Conservation (phyloP, 805 yeast species). For the Wickerhamiella brachini region DNA sequence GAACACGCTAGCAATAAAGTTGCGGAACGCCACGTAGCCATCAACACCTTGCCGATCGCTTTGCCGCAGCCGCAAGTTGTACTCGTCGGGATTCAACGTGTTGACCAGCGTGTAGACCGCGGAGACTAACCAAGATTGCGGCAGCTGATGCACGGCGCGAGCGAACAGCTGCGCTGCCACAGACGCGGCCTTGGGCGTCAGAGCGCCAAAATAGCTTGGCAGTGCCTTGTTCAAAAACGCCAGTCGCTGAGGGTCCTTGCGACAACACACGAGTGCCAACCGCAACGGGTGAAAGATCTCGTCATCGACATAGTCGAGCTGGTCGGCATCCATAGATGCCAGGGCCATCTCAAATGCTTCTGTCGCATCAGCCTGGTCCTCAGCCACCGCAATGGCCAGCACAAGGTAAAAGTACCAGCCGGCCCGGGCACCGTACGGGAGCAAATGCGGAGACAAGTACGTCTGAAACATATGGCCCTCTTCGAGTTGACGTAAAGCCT, state of each 20-base stretch:
- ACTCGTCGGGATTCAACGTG: slow-evolving; percentile 41
- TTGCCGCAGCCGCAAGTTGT: slow-evolving; percentile 21
- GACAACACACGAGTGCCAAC: slow-evolving; percentile 42
- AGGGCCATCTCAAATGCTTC: not conserved
- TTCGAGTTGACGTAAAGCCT: not conserved
- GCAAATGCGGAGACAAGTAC: not conserved
- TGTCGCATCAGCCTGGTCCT: not conserved
- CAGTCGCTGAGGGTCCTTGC: slow-evolving; percentile 20
- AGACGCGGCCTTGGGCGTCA: slow-evolving; percentile 34
- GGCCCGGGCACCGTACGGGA: not conserved
- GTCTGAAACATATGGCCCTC: not conserved
- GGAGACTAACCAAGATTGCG: slow-evolving; percentile 74
- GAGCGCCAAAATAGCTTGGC: slow-evolving; percentile 32
- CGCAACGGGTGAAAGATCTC: slow-evolving; percentile 32
- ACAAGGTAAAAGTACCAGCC: not conserved
- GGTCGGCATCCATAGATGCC: not conserved
- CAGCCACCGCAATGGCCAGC: not conserved
- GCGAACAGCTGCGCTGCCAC: slow-evolving; percentile 47
- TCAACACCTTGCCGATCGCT: slow-evolving; percentile 17
- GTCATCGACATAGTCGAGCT: not conserved
- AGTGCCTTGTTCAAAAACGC: slow-evolving; percentile 24
- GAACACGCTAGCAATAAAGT: slow-evolving; percentile 12
- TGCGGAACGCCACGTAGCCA: slow-evolving; percentile 24
- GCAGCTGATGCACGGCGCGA: slow-evolving; percentile 47
- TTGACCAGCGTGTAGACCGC: slow-evolving; percentile 76